A percentile compares a stretch with the other conserved stretches of the same genome.
Conservation (phyloP, 805 yeast genomes). For the Ogataea nakhonphanomensis region DNA sequence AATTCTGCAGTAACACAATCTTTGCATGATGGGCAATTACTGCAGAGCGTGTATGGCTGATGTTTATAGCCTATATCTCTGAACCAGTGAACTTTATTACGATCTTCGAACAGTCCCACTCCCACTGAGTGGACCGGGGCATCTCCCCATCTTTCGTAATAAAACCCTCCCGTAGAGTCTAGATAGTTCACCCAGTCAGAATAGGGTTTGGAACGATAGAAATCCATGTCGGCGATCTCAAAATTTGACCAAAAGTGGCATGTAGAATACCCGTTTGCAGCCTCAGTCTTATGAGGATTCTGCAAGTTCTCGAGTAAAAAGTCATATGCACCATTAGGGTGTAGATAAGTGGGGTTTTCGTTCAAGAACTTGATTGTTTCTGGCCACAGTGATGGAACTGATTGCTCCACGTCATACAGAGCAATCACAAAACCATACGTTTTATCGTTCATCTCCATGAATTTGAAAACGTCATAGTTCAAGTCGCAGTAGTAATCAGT, state of each 20-base stretch:
- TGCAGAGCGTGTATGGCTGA: slow-evolving; percentile 52
- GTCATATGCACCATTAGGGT: slow-evolving; percentile 50
- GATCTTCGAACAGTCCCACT: slow-evolving; percentile 66
- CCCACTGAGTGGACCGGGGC: slow-evolving; percentile 88
- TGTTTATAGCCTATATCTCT: slow-evolving; percentile 79
- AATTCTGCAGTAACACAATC: slow-evolving; percentile 54
- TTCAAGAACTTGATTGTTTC: slow-evolving; percentile 59
- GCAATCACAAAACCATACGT: slow-evolving; percentile 71
- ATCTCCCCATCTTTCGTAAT: slow-evolving; percentile 92
- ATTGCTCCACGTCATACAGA: slow-evolving; percentile 66
- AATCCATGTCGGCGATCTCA: slow-evolving; percentile 82
- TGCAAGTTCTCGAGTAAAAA: slow-evolving; percentile 52
- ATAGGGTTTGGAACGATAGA: slow-evolving; percentile 68
- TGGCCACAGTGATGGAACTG: slow-evolving; percentile 65
- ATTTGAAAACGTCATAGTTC: slow-evolving; percentile 74
- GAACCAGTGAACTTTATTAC: slow-evolving; percentile 75
- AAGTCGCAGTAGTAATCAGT: slow-evolving; percentile 66
- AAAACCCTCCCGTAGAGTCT: slow-evolving; percentile 74
- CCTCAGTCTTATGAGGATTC: slow-evolving; percentile 41
- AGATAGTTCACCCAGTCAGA: slow-evolving; percentile 57
- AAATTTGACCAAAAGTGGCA: slow-evolving; percentile 93
- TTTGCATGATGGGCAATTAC: slow-evolving; percentile 65
- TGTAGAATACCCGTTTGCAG: slow-evolving; percentile 45
- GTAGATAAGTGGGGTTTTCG: slow-evolving; percentile 53
- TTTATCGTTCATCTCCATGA: slow-evolving; percentile 63